phyloP scores from a whole-genome alignment of 2,329 filamentous ascomycete species.

The Alternaria viburni region DNA sequence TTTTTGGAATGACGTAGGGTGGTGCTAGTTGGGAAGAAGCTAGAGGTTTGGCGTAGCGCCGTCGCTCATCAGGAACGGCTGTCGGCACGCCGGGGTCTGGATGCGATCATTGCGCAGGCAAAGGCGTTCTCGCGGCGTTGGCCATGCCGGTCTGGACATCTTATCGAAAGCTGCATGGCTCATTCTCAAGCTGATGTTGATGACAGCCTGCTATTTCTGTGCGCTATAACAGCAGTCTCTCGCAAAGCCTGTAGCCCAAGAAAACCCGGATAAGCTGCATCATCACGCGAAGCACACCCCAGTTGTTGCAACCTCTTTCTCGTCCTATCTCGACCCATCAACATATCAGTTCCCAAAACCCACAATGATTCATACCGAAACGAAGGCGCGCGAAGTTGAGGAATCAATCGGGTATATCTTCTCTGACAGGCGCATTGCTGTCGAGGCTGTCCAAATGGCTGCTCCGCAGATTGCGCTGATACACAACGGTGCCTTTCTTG shows the following conservation, averaged over 20 bases:
- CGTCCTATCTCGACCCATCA: not conserved
- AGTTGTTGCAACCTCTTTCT: not conserved
- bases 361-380: not conserved
- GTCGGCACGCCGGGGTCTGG: constrained; percentile 7
- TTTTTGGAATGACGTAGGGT: constrained; percentile 7
- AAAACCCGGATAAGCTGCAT: not conserved
- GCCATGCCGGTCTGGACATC: not conserved
- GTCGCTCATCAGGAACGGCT: constrained; percentile 5
- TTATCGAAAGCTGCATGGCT: not conserved
- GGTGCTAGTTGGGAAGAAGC: constrained; percentile 1
- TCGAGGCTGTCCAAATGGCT: constrained; percentile 21
- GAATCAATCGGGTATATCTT: constrained; percentile 12
- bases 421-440: constrained; percentile 12
- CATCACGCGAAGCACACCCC: not conserved
- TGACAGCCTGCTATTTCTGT: too few species aligned
- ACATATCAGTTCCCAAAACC: not conserved
- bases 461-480: not conserved
- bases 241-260: not conserved
- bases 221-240: not conserved
- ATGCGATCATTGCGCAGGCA: constrained; percentile 6
- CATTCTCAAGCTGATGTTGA: too few species aligned
- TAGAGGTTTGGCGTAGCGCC: constrained; percentile 4
- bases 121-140: not conserved
- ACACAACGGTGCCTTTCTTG: not conserved
- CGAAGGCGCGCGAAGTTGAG: constrained; percentile 4